A percentile compares a stretch with the other conserved stretches of the same genome.
phyloP scores from a whole-genome alignment of 2,329 filamentous ascomycete genomes.

The Rutstroemia sp. region DNA sequence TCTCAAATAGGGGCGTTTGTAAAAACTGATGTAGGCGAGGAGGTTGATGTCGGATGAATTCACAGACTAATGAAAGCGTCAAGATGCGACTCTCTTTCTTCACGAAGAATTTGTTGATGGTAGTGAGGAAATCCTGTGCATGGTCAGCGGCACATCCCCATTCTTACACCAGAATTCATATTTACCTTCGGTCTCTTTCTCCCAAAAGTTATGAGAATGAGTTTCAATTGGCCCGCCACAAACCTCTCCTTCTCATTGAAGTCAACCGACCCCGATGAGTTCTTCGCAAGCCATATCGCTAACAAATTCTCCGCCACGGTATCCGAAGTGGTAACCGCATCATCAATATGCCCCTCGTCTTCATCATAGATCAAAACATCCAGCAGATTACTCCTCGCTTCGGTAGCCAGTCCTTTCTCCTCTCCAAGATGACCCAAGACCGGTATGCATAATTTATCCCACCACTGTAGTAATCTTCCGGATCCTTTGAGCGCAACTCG shows the following conservation, averaged over 20 bases:
- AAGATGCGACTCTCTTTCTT: constrained; percentile 56
- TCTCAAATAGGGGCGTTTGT: constrained; percentile 63
- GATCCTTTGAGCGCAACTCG: constrained; percentile 57
- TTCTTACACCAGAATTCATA: not conserved
- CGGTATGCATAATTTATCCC: constrained; percentile 53
- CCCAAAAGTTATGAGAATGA: constrained; percentile 38
- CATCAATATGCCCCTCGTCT: constrained; percentile 43
- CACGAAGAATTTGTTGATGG: constrained; percentile 58
- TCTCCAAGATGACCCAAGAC: constrained; percentile 49
- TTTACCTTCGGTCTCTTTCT: constrained; percentile 58
- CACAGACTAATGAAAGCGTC: constrained; percentile 58
- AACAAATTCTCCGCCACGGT: constrained; percentile 51
- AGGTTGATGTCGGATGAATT: constrained; percentile 69
- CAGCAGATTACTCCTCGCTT: constrained; percentile 57
- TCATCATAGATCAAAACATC: constrained; percentile 57
- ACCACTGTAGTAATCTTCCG: constrained; percentile 62
- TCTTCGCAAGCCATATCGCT: constrained; percentile 47
- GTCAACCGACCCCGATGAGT: constrained; percentile 32
- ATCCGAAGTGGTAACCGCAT: constrained; percentile 36
- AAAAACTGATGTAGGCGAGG: constrained; percentile 68
- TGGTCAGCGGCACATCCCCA: constrained; percentile 17
- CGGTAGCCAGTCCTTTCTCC: constrained; percentile 56
- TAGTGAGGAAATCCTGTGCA: constrained; percentile 55
- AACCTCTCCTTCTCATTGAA: constrained; percentile 38
- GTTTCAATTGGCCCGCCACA: constrained; percentile 39